These are phyloP conservation scores for Microdochium bolleyi DNA, from an alignment of 2,329 filamentous ascomycete genomes.

Conservation along the genomic window DNA sequence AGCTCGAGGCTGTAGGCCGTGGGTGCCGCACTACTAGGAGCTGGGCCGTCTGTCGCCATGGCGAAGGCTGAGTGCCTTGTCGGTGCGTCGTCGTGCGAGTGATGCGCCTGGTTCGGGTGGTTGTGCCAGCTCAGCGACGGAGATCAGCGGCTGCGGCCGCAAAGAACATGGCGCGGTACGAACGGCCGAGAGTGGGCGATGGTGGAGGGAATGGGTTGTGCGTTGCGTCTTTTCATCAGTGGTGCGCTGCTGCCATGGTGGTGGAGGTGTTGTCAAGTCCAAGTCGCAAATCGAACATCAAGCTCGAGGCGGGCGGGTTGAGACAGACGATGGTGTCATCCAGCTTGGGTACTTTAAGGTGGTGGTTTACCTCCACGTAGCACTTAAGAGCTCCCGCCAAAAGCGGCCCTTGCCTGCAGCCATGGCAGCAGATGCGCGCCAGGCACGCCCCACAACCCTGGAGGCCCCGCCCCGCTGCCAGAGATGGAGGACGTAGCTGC, in stretches of 20 bases:
- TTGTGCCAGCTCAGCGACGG: no score
- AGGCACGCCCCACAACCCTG: not conserved
- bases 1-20: not conserved
- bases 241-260: no score
- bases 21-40: not conserved
- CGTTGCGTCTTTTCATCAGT: no score
- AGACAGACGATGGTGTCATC: not conserved
- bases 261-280: no score
- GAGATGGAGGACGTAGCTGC: not conserved
- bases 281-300: not conserved
- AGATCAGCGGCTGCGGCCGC: no score
- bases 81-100: no score
- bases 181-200: no score
- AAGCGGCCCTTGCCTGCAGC: not conserved
- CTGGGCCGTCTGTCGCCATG: not conserved
- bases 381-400: not conserved
- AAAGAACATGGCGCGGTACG: no score
- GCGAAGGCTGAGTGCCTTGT: not conserved
- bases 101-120: no score
- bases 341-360: not conserved
- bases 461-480: not conserved
- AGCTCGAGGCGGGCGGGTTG: not conserved
- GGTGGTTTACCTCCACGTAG: not conserved
- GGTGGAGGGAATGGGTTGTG: no score
- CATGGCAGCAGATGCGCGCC: not conserved